Evolutionary conservation across 768 basidiomycete species (phyloP).

Genomic region (Tylopilus felleus): DNA sequence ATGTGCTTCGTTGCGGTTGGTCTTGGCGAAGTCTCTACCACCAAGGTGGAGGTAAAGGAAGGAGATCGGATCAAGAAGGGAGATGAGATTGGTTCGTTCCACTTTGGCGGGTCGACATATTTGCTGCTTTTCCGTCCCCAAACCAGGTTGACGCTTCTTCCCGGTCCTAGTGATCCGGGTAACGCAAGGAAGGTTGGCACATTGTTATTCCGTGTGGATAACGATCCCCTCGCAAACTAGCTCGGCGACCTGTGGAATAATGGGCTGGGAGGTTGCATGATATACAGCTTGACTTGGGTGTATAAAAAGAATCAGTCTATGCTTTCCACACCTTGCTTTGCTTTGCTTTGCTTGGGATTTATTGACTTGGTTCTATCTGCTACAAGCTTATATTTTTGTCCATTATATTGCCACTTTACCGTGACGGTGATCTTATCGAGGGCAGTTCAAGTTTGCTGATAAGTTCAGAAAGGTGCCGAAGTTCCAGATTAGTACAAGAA

Average conservation of each 20-base stretch:
- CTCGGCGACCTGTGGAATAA: neutral
- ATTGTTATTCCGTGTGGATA: conserved; percentile 20
- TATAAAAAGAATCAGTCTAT: too few relatives aligned
- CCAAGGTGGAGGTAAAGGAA: conserved; percentile 46
- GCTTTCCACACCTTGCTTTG: too few relatives aligned
- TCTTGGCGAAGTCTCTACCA: conserved; percentile 62
- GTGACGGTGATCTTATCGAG: too few relatives aligned
- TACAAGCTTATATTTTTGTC: too few relatives aligned
- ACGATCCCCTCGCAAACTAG: neutral
- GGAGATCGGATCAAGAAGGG: conserved; percentile 49
- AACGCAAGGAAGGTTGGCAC: conserved; percentile 15
- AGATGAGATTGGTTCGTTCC: conserved; percentile 59
- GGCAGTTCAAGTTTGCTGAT: too few relatives aligned
- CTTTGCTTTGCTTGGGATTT: too few relatives aligned
- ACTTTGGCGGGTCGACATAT: conserved; percentile 53
- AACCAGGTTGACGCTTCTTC: conserved; percentile 19
- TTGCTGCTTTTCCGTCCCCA: conserved; percentile 42
- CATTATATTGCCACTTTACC: too few relatives aligned
- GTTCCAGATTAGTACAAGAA: too few relatives aligned
- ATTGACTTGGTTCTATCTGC: too few relatives aligned
- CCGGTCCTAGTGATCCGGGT: conserved; percentile 3
- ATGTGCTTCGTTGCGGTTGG: conserved; percentile 60
- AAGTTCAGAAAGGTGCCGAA: too few relatives aligned
- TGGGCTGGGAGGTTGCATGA: neutral
- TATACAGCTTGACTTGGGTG: neutral